Evolutionary conservation across 148 eudicot species (phyloP).

Genomic region (Fallopia convolvulus): DNA sequence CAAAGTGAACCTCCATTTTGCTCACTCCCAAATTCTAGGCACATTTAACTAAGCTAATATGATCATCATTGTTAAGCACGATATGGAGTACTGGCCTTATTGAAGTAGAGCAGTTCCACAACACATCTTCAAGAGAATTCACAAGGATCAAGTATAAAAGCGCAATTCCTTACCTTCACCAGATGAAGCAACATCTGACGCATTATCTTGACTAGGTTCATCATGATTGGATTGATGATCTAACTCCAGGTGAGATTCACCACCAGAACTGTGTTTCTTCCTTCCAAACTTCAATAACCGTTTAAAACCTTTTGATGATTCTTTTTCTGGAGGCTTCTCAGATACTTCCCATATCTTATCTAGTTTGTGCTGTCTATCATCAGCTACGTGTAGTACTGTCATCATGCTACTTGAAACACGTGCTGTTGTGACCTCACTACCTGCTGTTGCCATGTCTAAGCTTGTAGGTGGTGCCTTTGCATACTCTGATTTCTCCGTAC

Average conservation of each 20-base stretch:
- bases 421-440: slow-evolving; percentile 25
- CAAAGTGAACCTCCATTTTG: neutral
- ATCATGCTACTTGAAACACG: slow-evolving; percentile 30
- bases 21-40: neutral
- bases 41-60: neutral
- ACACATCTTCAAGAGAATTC: neutral
- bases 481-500: slow-evolving; percentile 45
- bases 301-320: slow-evolving; percentile 71
- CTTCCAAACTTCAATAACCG: slow-evolving; percentile 69
- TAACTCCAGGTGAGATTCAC: slow-evolving; percentile 39
- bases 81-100: neutral
- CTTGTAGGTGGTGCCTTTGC: slow-evolving; percentile 41
- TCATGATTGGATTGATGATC: slow-evolving; percentile 37
- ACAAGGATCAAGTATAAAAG: neutral
- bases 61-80: neutral
- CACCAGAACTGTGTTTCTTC: slow-evolving; percentile 49
- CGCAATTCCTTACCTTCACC: slow-evolving; percentile 51
- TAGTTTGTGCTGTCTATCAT: slow-evolving; percentile 27
- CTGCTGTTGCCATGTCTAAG: slow-evolving; percentile 19
- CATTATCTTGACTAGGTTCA: slow-evolving; percentile 24
- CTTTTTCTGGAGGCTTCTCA: slow-evolving; percentile 55
- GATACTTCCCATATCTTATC: slow-evolving; percentile 38
- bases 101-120: neutral
- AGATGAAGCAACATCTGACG: slow-evolving; percentile 31
- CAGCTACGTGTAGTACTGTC: slow-evolving; percentile 21